Percentiles rank a stretch among this genome's conserved stretches.
phyloP scores from a whole-genome alignment of 306 rosid genomes.

The Quercus rubra region DNA sequence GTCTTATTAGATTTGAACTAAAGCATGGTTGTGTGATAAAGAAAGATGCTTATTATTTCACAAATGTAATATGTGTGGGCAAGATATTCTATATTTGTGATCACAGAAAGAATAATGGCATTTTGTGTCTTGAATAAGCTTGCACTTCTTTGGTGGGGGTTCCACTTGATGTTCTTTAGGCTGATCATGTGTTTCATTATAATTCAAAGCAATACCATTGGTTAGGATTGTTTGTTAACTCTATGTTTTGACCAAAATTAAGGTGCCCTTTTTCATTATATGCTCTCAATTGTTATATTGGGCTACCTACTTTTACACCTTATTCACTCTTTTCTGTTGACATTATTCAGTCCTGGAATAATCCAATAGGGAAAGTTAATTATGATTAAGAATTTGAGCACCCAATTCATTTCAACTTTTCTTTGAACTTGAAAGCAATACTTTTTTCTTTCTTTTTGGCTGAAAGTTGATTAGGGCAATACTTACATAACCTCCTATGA shows the following conservation, averaged over 20 bases:
- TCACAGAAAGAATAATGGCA: background rate
- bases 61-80: background rate
- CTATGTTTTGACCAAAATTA: background rate
- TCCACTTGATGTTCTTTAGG: background rate
- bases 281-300: conserved; percentile 14
- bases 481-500: too few species aligned
- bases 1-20: conserved; percentile 23
- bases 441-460: background rate
- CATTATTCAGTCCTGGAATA: conserved; percentile 26
- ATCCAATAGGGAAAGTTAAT: conserved; percentile 14
- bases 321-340: conserved; percentile 6
- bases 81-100: background rate
- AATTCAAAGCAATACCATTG: conserved; percentile 6
- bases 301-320: background rate
- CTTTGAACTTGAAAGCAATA: background rate
- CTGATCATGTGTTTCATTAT: background rate
- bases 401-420: conserved; percentile 6
- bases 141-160: too few species aligned
- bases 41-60: background rate
- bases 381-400: conserved; percentile 8
- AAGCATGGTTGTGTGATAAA: conserved; percentile 21
- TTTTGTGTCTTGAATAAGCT: background rate
- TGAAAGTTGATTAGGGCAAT: too few species aligned
- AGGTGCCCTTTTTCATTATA: background rate
- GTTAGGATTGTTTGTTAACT: conserved; percentile 10